phyloP scores from a whole-genome alignment of 2,329 filamentous ascomycete genomes.

The Myriangium duriaei region DNA sequence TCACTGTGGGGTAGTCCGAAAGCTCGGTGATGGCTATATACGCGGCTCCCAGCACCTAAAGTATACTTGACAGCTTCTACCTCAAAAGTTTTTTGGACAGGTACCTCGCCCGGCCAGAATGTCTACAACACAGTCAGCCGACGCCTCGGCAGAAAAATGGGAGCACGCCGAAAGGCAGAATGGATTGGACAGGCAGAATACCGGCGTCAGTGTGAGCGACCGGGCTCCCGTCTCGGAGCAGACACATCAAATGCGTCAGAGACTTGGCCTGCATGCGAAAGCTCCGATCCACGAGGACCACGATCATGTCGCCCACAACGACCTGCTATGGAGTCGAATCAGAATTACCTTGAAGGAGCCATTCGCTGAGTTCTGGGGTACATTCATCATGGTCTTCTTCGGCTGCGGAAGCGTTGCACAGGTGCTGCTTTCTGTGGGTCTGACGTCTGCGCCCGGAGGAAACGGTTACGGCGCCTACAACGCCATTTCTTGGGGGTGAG shows the following conservation, averaged over 20 bases:
- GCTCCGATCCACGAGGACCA: slow-evolving; percentile 25
- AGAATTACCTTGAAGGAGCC: slow-evolving; percentile 23
- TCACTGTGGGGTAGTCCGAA: too few species aligned
- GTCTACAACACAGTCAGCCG: too few species aligned
- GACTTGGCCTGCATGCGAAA: slow-evolving; percentile 21
- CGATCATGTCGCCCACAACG: slow-evolving; percentile 19
- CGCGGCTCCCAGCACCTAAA: too few species aligned
- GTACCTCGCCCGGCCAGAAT: too few species aligned
- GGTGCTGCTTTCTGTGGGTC: slow-evolving; percentile 23
- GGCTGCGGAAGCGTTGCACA: slow-evolving; percentile 27
- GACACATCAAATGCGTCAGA: not conserved
- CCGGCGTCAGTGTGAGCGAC: too few species aligned
- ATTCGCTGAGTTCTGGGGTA: slow-evolving; percentile 27
- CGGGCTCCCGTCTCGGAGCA: not conserved
- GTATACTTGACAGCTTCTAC: too few species aligned
- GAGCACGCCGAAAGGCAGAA: too few species aligned
- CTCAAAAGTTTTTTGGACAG: too few species aligned
- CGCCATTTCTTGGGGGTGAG: slow-evolving; percentile 28
- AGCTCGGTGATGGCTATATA: too few species aligned
- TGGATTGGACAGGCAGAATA: too few species aligned
- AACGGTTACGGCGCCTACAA: slow-evolving; percentile 27
- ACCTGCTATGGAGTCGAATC: slow-evolving; percentile 24
- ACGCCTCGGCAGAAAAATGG: too few species aligned
- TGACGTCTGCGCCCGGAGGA: slow-evolving; percentile 23
- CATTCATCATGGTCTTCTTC: slow-evolving; percentile 25